phyloP scores from a whole-genome alignment of 768 basidiomycete genomes.

The Dioszegia crocea region DNA sequence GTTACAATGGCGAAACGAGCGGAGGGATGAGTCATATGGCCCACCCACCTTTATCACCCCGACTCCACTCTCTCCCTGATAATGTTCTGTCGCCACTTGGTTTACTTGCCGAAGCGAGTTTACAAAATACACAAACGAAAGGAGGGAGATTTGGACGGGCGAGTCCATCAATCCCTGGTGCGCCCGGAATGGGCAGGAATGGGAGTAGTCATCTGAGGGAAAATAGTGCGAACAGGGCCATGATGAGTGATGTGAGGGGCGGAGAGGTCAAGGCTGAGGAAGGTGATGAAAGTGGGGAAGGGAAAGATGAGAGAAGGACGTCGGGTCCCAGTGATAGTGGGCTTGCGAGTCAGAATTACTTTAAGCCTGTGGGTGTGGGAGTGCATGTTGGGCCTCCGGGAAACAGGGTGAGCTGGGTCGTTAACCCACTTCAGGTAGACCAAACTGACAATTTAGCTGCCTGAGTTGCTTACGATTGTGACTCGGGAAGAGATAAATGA shows the following conservation, averaged over 20 bases:
- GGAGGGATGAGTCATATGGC: conserved; percentile 15
- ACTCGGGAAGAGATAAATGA: conserved; percentile 83
- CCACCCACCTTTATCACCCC: conserved; percentile 61
- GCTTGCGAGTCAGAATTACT: conserved; percentile 88
- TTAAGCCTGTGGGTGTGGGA: conserved; percentile 68
- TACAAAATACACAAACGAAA: conserved; percentile 43
- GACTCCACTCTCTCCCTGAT: conserved; percentile 85
- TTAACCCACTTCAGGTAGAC: neutral
- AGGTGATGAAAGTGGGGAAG: neutral
- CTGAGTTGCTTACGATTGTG: conserved; percentile 88
- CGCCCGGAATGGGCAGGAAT: conserved; percentile 2
- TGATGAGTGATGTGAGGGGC: conserved; percentile 41
- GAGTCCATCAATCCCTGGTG: conserved; percentile 23
- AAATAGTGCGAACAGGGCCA: conserved; percentile 22
- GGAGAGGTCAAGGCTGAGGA: conserved; percentile 6
- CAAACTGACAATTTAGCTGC: conserved; percentile 43
- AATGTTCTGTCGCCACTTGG: conserved; percentile 89
- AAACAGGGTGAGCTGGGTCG: conserved; percentile 1
- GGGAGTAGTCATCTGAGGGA: conserved; percentile 7
- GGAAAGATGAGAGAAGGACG: conserved; percentile 11
- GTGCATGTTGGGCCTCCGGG: conserved; percentile 9
- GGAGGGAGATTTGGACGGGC: conserved; percentile 17
- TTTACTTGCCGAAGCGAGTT: conserved; percentile 80
- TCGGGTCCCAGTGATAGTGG: conserved; percentile 16
- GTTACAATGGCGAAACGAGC: conserved; percentile 23